phyloP scores from a whole-genome alignment of 2,329 filamentous ascomycete species.

The Colletotrichum sp. region DNA sequence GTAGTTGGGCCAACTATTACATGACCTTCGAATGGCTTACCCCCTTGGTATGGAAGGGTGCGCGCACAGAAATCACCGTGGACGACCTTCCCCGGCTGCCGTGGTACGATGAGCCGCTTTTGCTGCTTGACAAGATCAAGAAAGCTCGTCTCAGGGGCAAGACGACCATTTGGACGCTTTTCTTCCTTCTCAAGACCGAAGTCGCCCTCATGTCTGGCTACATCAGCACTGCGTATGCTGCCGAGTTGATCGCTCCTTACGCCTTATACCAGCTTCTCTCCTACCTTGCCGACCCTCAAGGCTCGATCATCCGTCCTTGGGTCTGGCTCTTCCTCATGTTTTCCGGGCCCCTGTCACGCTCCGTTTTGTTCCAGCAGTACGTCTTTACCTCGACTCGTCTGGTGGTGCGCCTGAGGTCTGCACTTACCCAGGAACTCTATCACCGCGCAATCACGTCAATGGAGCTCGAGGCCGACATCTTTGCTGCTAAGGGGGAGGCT shows the following conservation, averaged over 20 bases:
- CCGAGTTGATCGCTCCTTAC: conserved; percentile 57
- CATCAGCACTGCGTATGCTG: conserved; percentile 37
- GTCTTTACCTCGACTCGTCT: conserved; percentile 62
- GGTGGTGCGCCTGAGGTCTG: conserved; percentile 59
- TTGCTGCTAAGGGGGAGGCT: conserved; percentile 31
- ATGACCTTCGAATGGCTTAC: conserved; percentile 56
- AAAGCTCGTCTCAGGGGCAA: conserved; percentile 45
- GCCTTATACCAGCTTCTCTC: conserved; percentile 57
- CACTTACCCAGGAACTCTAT: conserved; percentile 63
- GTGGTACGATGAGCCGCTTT: conserved; percentile 59
- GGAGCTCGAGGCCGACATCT: conserved; percentile 60
- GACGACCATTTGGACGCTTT: conserved; percentile 48
- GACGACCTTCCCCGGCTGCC: conserved; percentile 52
- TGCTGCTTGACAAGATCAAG: conserved; percentile 48
- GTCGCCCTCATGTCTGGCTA: conserved; percentile 50
- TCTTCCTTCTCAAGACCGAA: conserved; percentile 47
- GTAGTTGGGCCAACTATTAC: conserved; percentile 58
- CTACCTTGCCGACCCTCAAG: conserved; percentile 51
- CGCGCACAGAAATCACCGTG: conserved; percentile 46
- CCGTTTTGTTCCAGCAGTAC: conserved; percentile 60
- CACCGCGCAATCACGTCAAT: conserved; percentile 58
- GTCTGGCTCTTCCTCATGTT: conserved; percentile 61
- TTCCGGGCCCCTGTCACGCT: conserved; percentile 50
- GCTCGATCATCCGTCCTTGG: conserved; percentile 50
- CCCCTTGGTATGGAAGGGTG: conserved; percentile 51